These are phyloP conservation scores for Crithidia expoeki DNA, from an alignment of 208 protist genomes.

Conservation along the genomic window DNA sequence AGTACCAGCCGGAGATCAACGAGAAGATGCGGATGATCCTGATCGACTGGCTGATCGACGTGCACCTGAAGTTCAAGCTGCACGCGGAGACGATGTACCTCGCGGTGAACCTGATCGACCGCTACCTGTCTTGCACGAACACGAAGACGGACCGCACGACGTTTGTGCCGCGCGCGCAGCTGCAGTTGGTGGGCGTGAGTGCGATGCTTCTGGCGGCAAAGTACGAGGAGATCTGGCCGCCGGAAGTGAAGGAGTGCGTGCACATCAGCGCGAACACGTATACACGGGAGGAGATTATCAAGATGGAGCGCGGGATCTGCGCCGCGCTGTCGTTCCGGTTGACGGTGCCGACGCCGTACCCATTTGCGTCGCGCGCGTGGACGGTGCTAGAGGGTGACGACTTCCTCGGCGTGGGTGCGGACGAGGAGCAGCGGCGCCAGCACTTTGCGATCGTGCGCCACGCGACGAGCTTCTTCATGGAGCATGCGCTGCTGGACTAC, in stretches of 20 bases:
- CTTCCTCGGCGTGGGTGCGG: conserved; percentile 34
- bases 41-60: conserved; percentile 99
- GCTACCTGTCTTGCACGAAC: conserved; percentile 85
- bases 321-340: conserved; percentile 85
- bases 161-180: conserved; percentile 78
- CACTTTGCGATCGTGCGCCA: conserved; percentile 53
- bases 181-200: conserved; percentile 97
- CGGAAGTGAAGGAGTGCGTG: conserved; percentile 93
- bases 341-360: conserved; percentile 86
- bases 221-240: conserved; percentile 96
- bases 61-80: conserved; percentile 98
- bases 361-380: conserved; percentile 82
- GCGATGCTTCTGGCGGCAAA: conserved; percentile 91
- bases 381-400: conserved; percentile 74
- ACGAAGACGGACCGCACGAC: conserved; percentile 60
- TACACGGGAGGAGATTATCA: conserved; percentile 88
- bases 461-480: conserved; percentile 86
- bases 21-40: conserved; percentile 98
- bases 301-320: conserved; percentile 91
- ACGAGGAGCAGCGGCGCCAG: conserved; percentile 47
- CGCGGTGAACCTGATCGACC: conserved; percentile 97
- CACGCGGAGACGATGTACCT: conserved; percentile 97
- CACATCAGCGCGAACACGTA: conserved; percentile 95
- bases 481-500: conserved; percentile 87
- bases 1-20: conserved; percentile 94